Evolutionary conservation across 1,284 basidiomycete species (phyloP).

Genomic region (Trichosporon sp.): DNA sequence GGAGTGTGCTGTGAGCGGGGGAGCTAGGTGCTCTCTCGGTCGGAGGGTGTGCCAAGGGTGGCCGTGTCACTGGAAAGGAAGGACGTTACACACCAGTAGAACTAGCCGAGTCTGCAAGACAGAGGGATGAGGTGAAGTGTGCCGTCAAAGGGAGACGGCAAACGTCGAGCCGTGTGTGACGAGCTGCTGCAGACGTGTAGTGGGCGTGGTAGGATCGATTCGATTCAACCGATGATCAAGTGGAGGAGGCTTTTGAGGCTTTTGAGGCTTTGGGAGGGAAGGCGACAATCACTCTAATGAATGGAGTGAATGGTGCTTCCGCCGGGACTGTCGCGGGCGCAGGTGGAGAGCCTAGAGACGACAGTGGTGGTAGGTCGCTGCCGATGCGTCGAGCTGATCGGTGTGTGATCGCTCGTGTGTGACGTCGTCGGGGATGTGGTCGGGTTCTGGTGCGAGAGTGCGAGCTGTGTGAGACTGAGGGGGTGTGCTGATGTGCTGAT

Average conservation of each 20-base stretch:
- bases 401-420: neutral
- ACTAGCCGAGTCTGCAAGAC: neutral
- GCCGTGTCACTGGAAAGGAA: neutral
- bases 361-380: neutral
- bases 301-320: neutral
- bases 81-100: neutral
- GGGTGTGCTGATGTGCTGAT: neutral
- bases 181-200: neutral
- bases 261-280: too few relatives aligned
- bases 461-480: neutral
- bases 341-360: neutral
- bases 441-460: neutral
- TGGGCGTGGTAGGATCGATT: neutral
- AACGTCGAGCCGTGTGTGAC: neutral
- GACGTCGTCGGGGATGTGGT: neutral
- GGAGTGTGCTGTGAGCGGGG: conserved; percentile 1
- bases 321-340: neutral
- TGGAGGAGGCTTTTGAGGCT: neutral
- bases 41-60: neutral
- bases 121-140: neutral
- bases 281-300: neutral
- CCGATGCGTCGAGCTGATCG: neutral
- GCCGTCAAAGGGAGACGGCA: neutral
- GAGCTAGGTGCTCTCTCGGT: neutral
- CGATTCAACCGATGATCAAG: neutral